phyloP scores from a whole-genome alignment of 2,329 filamentous ascomycete species.

The Eutypa lata region DNA sequence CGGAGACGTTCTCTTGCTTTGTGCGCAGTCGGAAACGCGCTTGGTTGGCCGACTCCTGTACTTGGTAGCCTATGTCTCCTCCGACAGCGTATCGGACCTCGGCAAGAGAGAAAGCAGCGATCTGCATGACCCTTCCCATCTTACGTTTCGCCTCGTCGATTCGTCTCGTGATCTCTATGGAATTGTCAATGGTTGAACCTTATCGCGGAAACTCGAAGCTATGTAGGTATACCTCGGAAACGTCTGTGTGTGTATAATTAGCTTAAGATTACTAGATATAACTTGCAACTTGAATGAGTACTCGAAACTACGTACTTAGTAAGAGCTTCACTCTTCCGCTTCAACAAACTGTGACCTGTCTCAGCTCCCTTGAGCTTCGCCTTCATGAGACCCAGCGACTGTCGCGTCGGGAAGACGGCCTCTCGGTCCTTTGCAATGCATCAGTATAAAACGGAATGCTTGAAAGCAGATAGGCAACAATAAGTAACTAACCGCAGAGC shows the following conservation, averaged over 20 bases:
- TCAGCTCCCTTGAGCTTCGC: constrained; percentile 93
- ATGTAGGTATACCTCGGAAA: constrained; percentile 68
- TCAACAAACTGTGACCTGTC: constrained; percentile 88
- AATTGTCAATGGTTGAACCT: constrained; percentile 1
- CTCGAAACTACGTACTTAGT: constrained; percentile 68
- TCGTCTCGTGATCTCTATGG: constrained; percentile 82
- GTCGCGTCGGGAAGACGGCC: constrained; percentile 94
- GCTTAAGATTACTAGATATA: constrained; percentile 9
- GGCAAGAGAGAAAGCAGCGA: constrained; percentile 93
- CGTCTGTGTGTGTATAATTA: constrained; percentile 51
- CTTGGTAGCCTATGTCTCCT: constrained; percentile 93
- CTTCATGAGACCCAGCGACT: constrained; percentile 97
- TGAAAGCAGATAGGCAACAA: not conserved
- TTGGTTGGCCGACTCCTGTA: constrained; percentile 91
- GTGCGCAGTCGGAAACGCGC: constrained; percentile 91
- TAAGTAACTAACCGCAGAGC: constrained; percentile 43
- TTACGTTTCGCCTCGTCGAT: constrained; percentile 99
- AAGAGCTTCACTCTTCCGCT: constrained; percentile 95
- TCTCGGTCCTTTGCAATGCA: constrained; percentile 70
- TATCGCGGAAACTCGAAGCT: not conserved
- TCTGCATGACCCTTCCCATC: constrained; percentile 99
- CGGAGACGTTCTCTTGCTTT: constrained; percentile 97
- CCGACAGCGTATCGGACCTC: constrained; percentile 97
- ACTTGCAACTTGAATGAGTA: not conserved
- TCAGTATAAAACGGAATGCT: constrained; percentile 12